Evolutionary conservation across 768 basidiomycete genomes (phyloP).

Genomic region (Neoboletus subvelutipes): DNA sequence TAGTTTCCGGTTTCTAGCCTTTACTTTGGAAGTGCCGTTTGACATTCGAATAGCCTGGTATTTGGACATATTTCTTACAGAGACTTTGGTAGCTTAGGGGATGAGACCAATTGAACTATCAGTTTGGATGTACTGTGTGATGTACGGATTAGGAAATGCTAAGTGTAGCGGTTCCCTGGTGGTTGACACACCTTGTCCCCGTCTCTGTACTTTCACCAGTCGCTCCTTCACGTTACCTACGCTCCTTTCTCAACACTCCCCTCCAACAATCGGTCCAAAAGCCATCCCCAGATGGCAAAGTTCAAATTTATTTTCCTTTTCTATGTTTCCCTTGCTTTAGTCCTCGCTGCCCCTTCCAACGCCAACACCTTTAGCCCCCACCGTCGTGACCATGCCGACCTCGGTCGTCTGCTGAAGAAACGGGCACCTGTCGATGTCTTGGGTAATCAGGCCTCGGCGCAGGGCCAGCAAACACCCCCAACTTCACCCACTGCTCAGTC

Average conservation of each 20-base stretch:
- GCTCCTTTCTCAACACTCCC: constrained; percentile 6
- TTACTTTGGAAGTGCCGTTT: neutral
- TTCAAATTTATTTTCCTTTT: constrained; percentile 64
- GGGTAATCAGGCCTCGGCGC: neutral
- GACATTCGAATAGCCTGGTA: constrained; percentile 1
- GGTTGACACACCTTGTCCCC: constrained; percentile 14
- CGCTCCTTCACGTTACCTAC: constrained; percentile 20
- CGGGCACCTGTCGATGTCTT: constrained; percentile 39
- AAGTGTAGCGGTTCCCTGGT: constrained; percentile 8
- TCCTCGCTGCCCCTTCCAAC: constrained; percentile 44
- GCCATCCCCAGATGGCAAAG: constrained; percentile 45
- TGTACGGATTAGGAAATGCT: constrained; percentile 13
- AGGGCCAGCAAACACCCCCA: constrained; percentile 6
- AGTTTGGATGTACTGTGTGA: neutral
- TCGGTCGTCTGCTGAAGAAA: constrained; percentile 71
- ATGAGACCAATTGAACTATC: neutral
- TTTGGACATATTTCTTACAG: constrained; percentile 3
- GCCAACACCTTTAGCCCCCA: constrained; percentile 43
- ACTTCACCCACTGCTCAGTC: constrained; percentile 28
- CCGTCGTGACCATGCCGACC: constrained; percentile 55
- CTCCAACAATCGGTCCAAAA: constrained; percentile 5
- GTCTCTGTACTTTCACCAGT: constrained; percentile 4
- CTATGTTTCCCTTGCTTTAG: constrained; percentile 54
- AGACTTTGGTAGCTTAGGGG: constrained; percentile 9
- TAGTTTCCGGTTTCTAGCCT: neutral